Base-by-base conservation (phyloP, 1,139 yeast genomes). In the Debaryomyces psychrophilus region DNA sequence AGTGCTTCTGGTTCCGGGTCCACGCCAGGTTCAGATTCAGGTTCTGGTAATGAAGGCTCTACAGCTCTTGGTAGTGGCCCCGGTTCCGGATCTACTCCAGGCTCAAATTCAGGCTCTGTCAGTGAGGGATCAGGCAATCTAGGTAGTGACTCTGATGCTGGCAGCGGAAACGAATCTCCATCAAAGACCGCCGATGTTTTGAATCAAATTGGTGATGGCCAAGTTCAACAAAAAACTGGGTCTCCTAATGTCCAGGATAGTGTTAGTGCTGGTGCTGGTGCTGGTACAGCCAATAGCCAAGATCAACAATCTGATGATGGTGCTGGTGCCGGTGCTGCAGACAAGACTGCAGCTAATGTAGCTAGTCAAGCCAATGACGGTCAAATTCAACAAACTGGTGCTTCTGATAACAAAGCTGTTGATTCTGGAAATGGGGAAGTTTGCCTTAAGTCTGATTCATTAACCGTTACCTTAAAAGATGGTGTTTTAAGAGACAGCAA, bases 401-500 rank as follows among this genome's bases (percentile, higher is more conserved):
- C 43, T 8, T 31, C 46, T 25, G 41, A 20, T 2, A 29, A 25
- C 17, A 20, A 27, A 7, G 43, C 44, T 22, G 46, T 25, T 27
- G 49, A 9, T 14, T 14, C 37, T 20, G 49, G 42, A 35, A 43
- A 55, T 39, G 56, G 59, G 29, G 52, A 58, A 27, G 71, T 89
- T 33, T 85, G 92, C 67, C 62, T 67, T 49, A 64, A 77, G 50
- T 63, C 64, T 40, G 73, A 76, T 58, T 73, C 87, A 45, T 76
- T 85, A 61, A 62, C 82, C 44, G 71, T 86, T 77, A 69, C 72
- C 29, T 78, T 86, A 61, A 64, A 73, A 43, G 76, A 63, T 43
- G 71, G 82, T 57, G 60, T 82, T 51, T 76, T 86, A 67, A 78
- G 75, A 37, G 93, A 86, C 62, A 63, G 78, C 45, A 56, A 70